These are phyloP conservation scores for Wickerhamomyces chaumierensis DNA, from an alignment of 805 yeast species.

Conservation along the genomic window DNA sequence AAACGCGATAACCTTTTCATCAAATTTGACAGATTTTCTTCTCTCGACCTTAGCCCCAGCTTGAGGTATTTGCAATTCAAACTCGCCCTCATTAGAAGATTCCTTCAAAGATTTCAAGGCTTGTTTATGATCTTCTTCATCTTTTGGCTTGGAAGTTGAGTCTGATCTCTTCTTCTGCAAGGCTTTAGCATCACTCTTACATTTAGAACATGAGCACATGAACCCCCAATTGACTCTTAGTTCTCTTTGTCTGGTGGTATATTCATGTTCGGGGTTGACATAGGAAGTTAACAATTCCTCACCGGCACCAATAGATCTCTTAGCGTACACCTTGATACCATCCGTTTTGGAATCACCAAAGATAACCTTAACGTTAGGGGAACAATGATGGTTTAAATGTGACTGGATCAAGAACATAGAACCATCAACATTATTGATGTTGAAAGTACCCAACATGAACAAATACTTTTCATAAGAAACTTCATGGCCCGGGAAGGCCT, in stretches of 20 bases:
- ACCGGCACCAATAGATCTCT: slow-evolving; percentile 42
- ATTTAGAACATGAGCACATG: slow-evolving; percentile 53
- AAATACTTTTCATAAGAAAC: slow-evolving; percentile 43
- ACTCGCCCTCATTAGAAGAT: slow-evolving; percentile 27
- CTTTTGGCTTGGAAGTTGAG: slow-evolving; percentile 12
- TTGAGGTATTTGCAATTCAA: slow-evolving; percentile 37
- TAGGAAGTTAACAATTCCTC: slow-evolving; percentile 65
- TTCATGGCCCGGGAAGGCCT: slow-evolving; percentile 30
- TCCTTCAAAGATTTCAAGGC: slow-evolving; percentile 39
- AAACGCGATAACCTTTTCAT: slow-evolving; percentile 47
- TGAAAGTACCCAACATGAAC: slow-evolving; percentile 57
- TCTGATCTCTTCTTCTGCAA: slow-evolving; percentile 37
- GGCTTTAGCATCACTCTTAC: slow-evolving; percentile 40
- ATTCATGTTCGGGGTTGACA: slow-evolving; percentile 53
- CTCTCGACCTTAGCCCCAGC: slow-evolving; percentile 25
- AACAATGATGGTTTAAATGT: slow-evolving; percentile 68
- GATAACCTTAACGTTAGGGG: slow-evolving; percentile 53
- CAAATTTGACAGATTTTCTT: slow-evolving; percentile 57
- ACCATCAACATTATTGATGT: slow-evolving; percentile 62
- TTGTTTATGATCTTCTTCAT: slow-evolving; percentile 3
- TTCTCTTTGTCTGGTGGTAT: slow-evolving; percentile 51
- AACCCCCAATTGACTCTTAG: slow-evolving; percentile 75
- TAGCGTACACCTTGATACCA: slow-evolving; percentile 52
- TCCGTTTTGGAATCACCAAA: slow-evolving; percentile 29
- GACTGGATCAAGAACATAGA: slow-evolving; percentile 52